phyloP scores from a whole-genome alignment of 208 protist species.

The Vickermania spadyakhi region DNA sequence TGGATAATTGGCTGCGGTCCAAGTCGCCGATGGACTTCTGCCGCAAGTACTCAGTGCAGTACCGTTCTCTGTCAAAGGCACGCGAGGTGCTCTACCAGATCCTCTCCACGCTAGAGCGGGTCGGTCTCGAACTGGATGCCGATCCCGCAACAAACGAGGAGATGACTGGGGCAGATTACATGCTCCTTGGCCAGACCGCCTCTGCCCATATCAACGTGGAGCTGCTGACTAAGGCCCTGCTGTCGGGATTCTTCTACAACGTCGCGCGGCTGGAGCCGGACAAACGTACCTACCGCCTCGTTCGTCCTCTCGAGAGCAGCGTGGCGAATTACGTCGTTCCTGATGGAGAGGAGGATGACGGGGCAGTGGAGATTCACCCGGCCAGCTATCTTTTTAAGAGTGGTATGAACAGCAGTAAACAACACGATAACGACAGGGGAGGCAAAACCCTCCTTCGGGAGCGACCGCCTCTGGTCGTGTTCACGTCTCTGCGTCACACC shows the following conservation, averaged over 20 bases:
- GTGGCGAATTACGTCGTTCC: conserved; percentile 7
- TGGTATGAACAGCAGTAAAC: conserved; percentile 12
- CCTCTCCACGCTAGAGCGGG: conserved; percentile 63
- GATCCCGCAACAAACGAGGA: conserved; percentile 3
- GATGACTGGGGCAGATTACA: conserved; percentile 9
- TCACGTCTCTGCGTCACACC: conserved; percentile 76
- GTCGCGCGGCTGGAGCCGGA: conserved; percentile 73
- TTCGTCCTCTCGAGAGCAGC: conserved; percentile 65
- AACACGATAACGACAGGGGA: not conserved
- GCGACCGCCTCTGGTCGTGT: conserved; percentile 67
- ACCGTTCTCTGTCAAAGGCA: conserved; percentile 56
- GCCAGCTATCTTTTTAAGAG: conserved; percentile 64
- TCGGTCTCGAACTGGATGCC: conserved; percentile 44
- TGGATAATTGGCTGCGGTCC: conserved; percentile 76
- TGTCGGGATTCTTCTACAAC: conserved; percentile 88
- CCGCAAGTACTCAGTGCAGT: conserved; percentile 61
- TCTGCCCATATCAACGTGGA: conserved; percentile 31
- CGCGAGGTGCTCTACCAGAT: conserved; percentile 86
- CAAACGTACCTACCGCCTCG: conserved; percentile 55
- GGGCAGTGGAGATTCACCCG: conserved; percentile 60
- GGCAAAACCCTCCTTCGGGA: conserved; percentile 27
- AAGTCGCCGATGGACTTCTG: conserved; percentile 71
- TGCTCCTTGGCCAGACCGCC: too few species aligned
- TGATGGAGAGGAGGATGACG: not conserved
- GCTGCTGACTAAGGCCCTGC: conserved; percentile 54